A percentile compares a stretch with the other conserved stretches of the same genome.
Conservation (phyloP, 495 filamentous ascomycete genomes). For the Poronia punctata region DNA sequence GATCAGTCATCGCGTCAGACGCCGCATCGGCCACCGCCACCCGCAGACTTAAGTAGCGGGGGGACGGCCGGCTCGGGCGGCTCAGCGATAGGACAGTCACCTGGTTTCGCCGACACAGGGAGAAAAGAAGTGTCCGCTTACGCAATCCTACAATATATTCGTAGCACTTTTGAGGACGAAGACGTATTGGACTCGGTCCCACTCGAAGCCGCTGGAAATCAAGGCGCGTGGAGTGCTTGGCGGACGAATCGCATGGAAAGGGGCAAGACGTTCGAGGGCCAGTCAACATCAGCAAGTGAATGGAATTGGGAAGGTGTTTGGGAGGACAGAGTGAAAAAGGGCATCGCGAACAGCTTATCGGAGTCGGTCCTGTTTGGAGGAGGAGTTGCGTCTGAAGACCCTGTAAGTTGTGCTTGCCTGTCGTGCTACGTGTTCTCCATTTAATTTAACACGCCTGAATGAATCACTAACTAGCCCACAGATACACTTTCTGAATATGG, state of each 20-base stretch:
- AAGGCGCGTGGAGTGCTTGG: slow-evolving; percentile 89
- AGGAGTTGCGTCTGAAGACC: slow-evolving; percentile 55
- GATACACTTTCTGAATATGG: slow-evolving; percentile 66
- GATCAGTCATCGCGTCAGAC: slow-evolving; percentile 18
- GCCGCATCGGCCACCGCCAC: slow-evolving; percentile 27
- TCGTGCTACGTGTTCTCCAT: neutral
- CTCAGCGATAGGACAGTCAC: slow-evolving; percentile 20
- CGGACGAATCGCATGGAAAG: slow-evolving; percentile 51
- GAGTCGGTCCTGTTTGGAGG: slow-evolving; percentile 70
- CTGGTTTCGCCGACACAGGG: slow-evolving; percentile 18
- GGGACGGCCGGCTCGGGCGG: slow-evolving; percentile 30
- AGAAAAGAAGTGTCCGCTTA: slow-evolving; percentile 40
- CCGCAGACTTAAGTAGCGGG: slow-evolving; percentile 20
- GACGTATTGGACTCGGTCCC: slow-evolving; percentile 70
- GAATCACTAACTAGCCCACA: slow-evolving; percentile 20
- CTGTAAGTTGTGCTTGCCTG: slow-evolving; percentile 41
- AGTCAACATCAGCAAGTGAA: slow-evolving; percentile 45
- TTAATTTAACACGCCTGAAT: slow-evolving; percentile 2
- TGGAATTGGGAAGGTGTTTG: slow-evolving; percentile 98
- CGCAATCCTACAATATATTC: slow-evolving; percentile 71
- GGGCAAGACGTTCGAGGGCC: slow-evolving; percentile 22
- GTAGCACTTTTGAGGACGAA: slow-evolving; percentile 71
- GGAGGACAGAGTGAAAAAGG: slow-evolving; percentile 73
- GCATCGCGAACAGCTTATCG: slow-evolving; percentile 66
- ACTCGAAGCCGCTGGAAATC: slow-evolving; percentile 74